Conservation (phyloP, 202 grass and related monocot genomes). For the Zoysia matrella region DNA sequence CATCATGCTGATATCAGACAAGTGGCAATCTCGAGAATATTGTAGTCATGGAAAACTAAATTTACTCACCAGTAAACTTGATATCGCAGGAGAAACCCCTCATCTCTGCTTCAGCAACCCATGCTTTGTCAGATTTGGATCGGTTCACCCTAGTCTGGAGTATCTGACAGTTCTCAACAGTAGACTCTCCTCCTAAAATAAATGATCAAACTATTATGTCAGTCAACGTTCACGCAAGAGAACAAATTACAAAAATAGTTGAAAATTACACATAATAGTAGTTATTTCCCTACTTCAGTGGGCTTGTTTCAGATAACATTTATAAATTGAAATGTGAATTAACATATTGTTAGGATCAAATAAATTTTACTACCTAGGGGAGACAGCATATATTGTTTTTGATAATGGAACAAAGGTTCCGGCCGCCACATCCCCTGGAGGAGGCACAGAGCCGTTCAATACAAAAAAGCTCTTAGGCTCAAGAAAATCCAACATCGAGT, state of each 20-base stretch:
- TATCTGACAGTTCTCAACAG: conserved; percentile 88
- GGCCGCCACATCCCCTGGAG: too few species aligned
- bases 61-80: conserved; percentile 69
- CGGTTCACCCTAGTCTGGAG: conserved; percentile 93
- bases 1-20: neutral
- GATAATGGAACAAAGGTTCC: too few species aligned
- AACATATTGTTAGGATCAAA: neutral
- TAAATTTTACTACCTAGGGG: neutral
- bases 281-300: neutral
- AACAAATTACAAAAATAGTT: neutral
- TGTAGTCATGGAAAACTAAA: neutral
- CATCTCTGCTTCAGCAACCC: conserved; percentile 74
- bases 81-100: conserved; percentile 84
- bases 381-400: neutral
- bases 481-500: too few species aligned
- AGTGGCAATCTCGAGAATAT: neutral
- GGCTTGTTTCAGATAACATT: neutral
- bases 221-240: neutral
- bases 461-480: too few species aligned
- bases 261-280: neutral
- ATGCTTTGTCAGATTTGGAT: conserved; percentile 84
- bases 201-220: conserved; percentile 2
- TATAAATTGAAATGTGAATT: neutral
- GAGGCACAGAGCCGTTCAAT: too few species aligned
- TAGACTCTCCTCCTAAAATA: conserved; percentile 78